Base-by-base conservation (phyloP, 2,329 filamentous ascomycete species). In the Scedosporium minutisporum region DNA sequence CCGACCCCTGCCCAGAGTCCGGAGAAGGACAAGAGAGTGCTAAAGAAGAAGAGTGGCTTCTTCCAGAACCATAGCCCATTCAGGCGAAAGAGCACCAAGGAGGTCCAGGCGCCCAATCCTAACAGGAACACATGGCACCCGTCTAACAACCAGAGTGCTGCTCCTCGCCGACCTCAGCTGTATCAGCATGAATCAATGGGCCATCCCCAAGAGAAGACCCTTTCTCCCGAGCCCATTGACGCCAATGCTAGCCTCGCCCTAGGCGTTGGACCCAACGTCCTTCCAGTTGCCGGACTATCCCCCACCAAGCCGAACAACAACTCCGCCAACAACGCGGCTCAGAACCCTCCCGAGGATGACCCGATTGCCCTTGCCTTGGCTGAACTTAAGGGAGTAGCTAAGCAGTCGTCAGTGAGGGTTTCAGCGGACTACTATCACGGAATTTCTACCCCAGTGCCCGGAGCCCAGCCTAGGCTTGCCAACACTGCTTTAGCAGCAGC, bases 371-470 rank as follows among this genome's bases (percentile, higher is more conserved):
- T 90, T 68, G 96, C 95, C 25, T 81, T 99, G 6, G 95, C 93
- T 10, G 93, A 99, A 70, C 81, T 99, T 42, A 97, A 96, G 76
- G 91, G 88, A 0, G 89, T 93, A 4, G 82, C 80, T 0, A 97
- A 97, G 75, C 88, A 93, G 68, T 84, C 91, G 6, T 87, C 87
- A 3, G 81, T 84, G 58, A 86, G 96, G n/a, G 86, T 96, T 64
- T 96, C 95, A n/a, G 95, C 93, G 18, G 96, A 99, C 73, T 87
- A 90, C 65, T 97, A 96, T 74, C 91, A 96, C 71, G 93, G 95
- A n/a, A 88, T 99, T 65, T 80, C 90, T 12, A 96, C 93, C 1
- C 93, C 95, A 4, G 87, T 82, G 6, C 89, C 84, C 1, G 80
- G 79, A 6, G 71, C 72, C 57, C 77, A 77, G 57, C 71, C 74